Conservation (phyloP, 768 basidiomycete genomes). For the Suillus discolor region DNA sequence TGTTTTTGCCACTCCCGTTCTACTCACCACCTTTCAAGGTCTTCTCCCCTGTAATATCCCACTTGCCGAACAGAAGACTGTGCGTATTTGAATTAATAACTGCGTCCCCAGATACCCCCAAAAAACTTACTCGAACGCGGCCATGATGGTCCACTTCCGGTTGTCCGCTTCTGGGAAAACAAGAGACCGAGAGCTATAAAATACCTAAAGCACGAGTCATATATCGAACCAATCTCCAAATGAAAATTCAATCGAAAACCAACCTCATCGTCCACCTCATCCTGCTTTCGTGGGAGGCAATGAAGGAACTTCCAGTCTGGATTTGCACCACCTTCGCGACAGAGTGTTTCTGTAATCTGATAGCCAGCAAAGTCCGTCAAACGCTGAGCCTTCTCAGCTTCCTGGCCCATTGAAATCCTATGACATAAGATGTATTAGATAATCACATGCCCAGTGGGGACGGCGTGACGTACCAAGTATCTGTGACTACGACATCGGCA, state of each 20-base stretch:
- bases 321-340: conserved; percentile 78
- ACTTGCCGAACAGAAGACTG: conserved; percentile 48
- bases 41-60: conserved; percentile 36
- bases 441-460: neutral
- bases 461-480: conserved; percentile 74
- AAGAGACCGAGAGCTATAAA: conserved; percentile 89
- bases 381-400: conserved; percentile 88
- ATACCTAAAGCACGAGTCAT: conserved; percentile 55
- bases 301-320: conserved; percentile 94
- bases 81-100: conserved; percentile 1
- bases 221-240: conserved; percentile 7
- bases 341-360: conserved; percentile 90
- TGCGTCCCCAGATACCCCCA: neutral
- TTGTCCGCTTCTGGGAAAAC: conserved; percentile 97
- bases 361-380: conserved; percentile 88
- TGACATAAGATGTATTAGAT: neutral
- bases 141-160: conserved; percentile 96
- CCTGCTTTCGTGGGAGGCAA: conserved; percentile 88
- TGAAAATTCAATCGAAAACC: conserved; percentile 12
- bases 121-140: conserved; percentile 79
- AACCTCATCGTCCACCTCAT: conserved; percentile 98
- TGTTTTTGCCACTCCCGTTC: neutral
- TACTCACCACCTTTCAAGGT: conserved; percentile 11
- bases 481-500: conserved; percentile 95
- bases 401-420: conserved; percentile 99